Percentiles rank a stretch among this genome's conserved stretches.
phyloP scores from a whole-genome alignment of 1,139 yeast genomes.

The Candida tropicalis region DNA sequence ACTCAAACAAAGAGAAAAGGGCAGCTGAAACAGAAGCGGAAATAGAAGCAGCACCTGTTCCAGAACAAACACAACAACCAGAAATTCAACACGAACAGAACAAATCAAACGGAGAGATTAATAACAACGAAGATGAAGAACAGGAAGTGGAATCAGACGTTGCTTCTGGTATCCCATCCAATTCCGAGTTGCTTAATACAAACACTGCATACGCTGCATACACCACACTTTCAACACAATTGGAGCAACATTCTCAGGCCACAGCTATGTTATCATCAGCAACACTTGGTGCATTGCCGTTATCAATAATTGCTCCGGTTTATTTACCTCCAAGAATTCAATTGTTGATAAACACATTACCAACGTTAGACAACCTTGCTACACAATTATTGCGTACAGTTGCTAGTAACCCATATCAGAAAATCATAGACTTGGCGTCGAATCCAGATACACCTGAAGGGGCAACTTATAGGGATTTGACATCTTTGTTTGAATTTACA shows the following conservation, averaged over 20 bases:
- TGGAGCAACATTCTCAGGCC: conserved; percentile 10
- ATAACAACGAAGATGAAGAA: not conserved
- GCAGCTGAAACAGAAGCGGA: not conserved
- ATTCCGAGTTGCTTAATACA: conserved; percentile 47
- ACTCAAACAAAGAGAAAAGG: conserved; percentile 16
- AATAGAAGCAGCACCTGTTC: conserved; percentile 15
- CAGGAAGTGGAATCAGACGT: not conserved
- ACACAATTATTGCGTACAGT: conserved; percentile 71
- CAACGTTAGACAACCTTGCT: conserved; percentile 73
- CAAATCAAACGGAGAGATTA: not conserved
- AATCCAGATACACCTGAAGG: conserved; percentile 74
- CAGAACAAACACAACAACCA: too few relatives aligned
- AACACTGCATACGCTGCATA: conserved; percentile 48
- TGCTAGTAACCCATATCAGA: conserved; percentile 73
- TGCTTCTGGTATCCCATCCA: conserved; percentile 31
- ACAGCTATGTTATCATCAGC: conserved; percentile 47
- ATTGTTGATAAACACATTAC: conserved; percentile 63
- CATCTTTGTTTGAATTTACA: conserved; percentile 75
- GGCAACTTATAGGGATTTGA: conserved; percentile 70
- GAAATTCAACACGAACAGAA: too few relatives aligned
- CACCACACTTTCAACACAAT: conserved; percentile 41
- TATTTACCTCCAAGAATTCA: conserved; percentile 62
- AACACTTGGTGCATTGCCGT: conserved; percentile 60
- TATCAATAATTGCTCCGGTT: conserved; percentile 57
- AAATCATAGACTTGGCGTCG: conserved; percentile 70